Conservation (phyloP, 495 filamentous ascomycete genomes). For the Aspergillus diversus region DNA sequence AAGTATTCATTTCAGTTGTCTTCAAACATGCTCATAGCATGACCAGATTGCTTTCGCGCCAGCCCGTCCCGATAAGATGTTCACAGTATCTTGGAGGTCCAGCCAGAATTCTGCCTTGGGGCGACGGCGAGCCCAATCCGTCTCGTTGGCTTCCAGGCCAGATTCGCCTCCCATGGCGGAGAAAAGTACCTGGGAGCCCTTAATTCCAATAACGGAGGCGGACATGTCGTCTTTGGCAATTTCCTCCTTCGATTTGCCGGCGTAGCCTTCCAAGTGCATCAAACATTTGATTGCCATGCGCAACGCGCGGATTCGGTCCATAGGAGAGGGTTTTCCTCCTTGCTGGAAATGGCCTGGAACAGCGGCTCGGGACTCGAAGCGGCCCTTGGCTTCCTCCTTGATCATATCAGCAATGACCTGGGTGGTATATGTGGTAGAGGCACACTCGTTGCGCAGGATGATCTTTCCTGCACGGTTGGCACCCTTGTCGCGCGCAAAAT, state of each 20-base stretch:
- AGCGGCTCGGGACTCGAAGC: conserved; percentile 91
- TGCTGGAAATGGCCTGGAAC: conserved; percentile 98
- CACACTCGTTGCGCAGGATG: conserved; percentile 92
- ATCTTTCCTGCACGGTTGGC: conserved; percentile 91
- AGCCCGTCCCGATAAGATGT: conserved; percentile 78
- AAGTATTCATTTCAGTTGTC: background rate
- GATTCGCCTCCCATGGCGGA: conserved; percentile 67
- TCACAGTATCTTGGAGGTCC: conserved; percentile 75
- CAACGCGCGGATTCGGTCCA: conserved; percentile 93
- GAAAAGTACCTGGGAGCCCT: conserved; percentile 86
- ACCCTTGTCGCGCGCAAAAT: conserved; percentile 84
- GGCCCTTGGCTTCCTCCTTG: conserved; percentile 85
- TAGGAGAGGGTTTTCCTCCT: conserved; percentile 88
- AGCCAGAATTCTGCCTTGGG: conserved; percentile 89
- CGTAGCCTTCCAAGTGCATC: conserved; percentile 81
- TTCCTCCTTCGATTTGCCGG: conserved; percentile 63
- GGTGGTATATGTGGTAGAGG: conserved; percentile 86
- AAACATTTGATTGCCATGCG: conserved; percentile 90
- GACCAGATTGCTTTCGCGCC: conserved; percentile 27
- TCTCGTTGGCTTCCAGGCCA: conserved; percentile 78
- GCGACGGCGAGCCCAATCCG: conserved; percentile 88
- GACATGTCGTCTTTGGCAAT: conserved; percentile 73
- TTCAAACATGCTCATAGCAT: conserved; percentile 32
- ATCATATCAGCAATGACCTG: conserved; percentile 95
- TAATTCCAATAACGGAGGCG: conserved; percentile 85